These are phyloP conservation scores for Saccharomycopsis sp. DNA, from an alignment of 805 yeast species.

Conservation along the genomic window DNA sequence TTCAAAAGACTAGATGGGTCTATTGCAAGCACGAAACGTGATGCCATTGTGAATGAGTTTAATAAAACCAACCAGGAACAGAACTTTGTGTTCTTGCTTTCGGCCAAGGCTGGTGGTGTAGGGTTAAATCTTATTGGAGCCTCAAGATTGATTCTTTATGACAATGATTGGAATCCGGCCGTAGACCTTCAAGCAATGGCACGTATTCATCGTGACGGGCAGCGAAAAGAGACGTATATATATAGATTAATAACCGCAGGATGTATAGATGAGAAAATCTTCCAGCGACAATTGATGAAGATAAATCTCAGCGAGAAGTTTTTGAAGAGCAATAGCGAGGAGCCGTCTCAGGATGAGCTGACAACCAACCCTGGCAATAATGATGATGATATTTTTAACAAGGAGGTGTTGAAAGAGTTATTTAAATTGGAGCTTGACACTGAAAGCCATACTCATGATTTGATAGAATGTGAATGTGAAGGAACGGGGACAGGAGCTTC, in stretches of 20 bases:
- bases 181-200: conserved; percentile 94
- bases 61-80: conserved; percentile 39
- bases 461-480: conserved; percentile 56
- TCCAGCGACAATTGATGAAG: conserved; percentile 86
- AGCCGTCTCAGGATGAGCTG: conserved; percentile 10
- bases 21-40: conserved; percentile 62
- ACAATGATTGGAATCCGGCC: conserved; percentile 97
- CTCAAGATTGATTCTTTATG: conserved; percentile 64
- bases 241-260: conserved; percentile 86
- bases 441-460: conserved; percentile 68
- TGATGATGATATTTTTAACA: conserved; percentile 61
- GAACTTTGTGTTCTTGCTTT: conserved; percentile 62
- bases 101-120: conserved; percentile 91
- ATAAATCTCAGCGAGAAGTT: conserved; percentile 71
- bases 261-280: conserved; percentile 87
- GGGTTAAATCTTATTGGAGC: conserved; percentile 91
- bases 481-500: conserved; percentile 42
- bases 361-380: conserved; percentile 30
- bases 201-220: conserved; percentile 92
- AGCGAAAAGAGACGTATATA: conserved; percentile 65
- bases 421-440: conserved; percentile 52
- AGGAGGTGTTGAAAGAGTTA: conserved; percentile 63
- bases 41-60: conserved; percentile 59
- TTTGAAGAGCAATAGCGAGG: conserved; percentile 32
- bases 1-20: conserved; percentile 77